phyloP scores from a whole-genome alignment of 192 early-diverging fungal species.

The Tieghemiomyces parasiticus region DNA sequence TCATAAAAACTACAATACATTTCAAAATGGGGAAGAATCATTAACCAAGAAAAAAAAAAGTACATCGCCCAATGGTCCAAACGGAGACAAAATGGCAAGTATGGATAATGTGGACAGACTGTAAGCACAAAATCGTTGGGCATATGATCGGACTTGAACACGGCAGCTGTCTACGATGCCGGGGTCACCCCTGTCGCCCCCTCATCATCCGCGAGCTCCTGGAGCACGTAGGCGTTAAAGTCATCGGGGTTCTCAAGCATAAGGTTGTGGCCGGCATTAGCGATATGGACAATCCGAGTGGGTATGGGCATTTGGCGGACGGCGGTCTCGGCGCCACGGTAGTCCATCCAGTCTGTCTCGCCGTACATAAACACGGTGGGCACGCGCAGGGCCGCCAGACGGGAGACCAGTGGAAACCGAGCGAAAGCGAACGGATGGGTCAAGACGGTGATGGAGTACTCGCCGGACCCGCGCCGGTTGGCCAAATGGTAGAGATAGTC shows the following conservation, averaged over 20 bases:
- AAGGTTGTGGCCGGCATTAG: slow-evolving; percentile 62
- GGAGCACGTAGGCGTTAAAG: slow-evolving; percentile 32
- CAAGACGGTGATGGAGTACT: slow-evolving; percentile 60
- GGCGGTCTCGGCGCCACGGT: slow-evolving; percentile 44
- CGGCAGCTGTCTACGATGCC: no score
- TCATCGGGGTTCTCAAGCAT: slow-evolving; percentile 67
- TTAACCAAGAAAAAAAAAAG: no score
- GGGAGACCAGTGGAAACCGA: slow-evolving; percentile 49
- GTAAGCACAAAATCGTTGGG: no score
- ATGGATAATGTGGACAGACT: no score
- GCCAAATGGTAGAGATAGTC: slow-evolving; percentile 75
- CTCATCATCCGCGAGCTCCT: not conserved
- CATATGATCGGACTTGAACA: no score
- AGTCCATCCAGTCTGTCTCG: slow-evolving; percentile 79
- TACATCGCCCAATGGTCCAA: no score
- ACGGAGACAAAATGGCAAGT: no score
- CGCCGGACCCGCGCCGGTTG: slow-evolving; percentile 58
- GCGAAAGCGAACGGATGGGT: slow-evolving; percentile 72
- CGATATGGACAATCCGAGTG: slow-evolving; percentile 26
- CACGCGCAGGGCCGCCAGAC: slow-evolving; percentile 41
- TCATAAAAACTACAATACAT: no score
- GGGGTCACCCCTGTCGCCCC: no score
- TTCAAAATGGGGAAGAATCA: no score
- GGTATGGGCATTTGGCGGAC: slow-evolving; percentile 29
- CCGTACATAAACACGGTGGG: slow-evolving; percentile 68